phyloP scores from a whole-genome alignment of 495 filamentous ascomycete species.

The Aspergillus indologenus region DNA sequence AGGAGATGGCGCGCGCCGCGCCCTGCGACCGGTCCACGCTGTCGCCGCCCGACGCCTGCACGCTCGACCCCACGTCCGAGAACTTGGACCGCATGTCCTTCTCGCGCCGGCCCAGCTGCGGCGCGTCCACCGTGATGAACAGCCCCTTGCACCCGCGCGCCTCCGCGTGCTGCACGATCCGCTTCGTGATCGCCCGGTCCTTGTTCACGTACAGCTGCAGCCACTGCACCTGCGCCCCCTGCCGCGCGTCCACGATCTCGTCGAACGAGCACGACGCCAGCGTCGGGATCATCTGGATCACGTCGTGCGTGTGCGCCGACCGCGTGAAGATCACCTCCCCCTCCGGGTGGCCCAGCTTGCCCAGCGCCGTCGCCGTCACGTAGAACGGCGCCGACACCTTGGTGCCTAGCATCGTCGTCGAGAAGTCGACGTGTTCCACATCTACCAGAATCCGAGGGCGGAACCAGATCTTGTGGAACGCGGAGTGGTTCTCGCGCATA shows the following conservation, averaged over 20 bases:
- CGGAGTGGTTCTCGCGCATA: constrained; percentile 92
- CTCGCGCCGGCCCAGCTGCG: constrained; percentile 89
- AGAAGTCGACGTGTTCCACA: constrained; percentile 80
- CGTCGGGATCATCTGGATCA: constrained; percentile 96
- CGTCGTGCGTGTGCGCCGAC: constrained; percentile 78
- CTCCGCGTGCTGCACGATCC: constrained; percentile 90
- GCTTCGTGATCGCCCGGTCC: constrained; percentile 83
- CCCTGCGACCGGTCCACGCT: constrained; percentile 82
- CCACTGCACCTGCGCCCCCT: constrained; percentile 88
- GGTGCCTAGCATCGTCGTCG: constrained; percentile 87
- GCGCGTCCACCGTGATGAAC: constrained; percentile 98
- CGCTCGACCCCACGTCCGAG: constrained; percentile 76
- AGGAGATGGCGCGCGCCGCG: constrained; percentile 86
- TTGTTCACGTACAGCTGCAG: constrained; percentile 99
- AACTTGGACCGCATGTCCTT: constrained; percentile 97
- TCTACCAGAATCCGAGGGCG: constrained; percentile 80
- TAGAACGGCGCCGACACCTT: constrained; percentile 84
- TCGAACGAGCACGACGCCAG: constrained; percentile 97
- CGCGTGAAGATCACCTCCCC: constrained; percentile 88
- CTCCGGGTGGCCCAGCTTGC: constrained; percentile 85
- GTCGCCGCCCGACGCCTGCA: constrained; percentile 63
- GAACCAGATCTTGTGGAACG: constrained; percentile 98
- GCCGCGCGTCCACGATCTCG: constrained; percentile 85
- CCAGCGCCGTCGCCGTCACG: constrained; percentile 86
- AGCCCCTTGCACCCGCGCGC: constrained; percentile 88